Conservation (phyloP, 2,329 filamentous ascomycete species). For the Colletotrichum somersetense region DNA sequence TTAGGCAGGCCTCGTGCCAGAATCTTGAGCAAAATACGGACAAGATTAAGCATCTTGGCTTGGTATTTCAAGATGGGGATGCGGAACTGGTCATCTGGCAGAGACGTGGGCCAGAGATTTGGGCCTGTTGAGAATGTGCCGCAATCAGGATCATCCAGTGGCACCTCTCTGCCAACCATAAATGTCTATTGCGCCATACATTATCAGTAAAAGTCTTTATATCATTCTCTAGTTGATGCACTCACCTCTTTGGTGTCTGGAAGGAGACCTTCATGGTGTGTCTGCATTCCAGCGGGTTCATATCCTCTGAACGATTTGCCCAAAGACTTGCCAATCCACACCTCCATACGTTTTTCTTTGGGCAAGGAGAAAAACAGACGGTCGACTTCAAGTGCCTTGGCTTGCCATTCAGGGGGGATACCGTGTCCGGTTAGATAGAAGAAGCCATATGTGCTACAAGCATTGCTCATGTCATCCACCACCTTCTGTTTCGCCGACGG, state of each 20-base stretch:
- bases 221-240: background rate
- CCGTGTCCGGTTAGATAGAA: constrained; percentile 51
- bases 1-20: background rate
- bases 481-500: constrained; percentile 43
- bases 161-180: constrained; percentile 6
- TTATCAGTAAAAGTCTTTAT: background rate
- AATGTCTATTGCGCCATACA: background rate
- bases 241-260: constrained; percentile 46
- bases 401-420: constrained; percentile 44
- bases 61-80: background rate
- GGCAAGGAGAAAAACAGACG: constrained; percentile 46
- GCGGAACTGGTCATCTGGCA: background rate
- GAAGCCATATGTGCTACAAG: constrained; percentile 48
- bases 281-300: constrained; percentile 47
- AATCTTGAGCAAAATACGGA: background rate
- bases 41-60: constrained; percentile 1
- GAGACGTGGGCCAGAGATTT: background rate
- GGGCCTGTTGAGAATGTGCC: background rate
- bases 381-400: constrained; percentile 43
- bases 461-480: constrained; percentile 47
- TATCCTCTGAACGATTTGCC: constrained; percentile 48
- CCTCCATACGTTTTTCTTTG: constrained; percentile 46
- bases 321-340: constrained; percentile 46
- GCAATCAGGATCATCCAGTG: background rate
- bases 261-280: constrained; percentile 46